Evolutionary conservation across 306 rosid species (phyloP), one percentile per base, ranked within the genome.

Genomic region (Vigna mungo): DNA sequence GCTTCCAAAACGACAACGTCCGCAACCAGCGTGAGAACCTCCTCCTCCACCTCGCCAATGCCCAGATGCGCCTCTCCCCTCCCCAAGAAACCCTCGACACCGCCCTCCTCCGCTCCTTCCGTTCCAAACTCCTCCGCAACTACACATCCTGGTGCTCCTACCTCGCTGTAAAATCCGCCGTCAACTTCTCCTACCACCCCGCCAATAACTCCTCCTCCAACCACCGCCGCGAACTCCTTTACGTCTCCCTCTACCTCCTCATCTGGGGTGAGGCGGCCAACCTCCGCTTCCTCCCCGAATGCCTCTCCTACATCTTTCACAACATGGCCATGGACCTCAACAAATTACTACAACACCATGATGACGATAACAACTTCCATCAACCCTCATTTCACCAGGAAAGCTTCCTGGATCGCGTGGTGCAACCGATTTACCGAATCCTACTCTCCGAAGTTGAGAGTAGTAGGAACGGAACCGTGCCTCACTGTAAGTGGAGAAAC

Each of bases 201-300:
- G 21, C 5, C 25, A 3, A 11, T 7, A 1, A 2, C 1, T 13
- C 80, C 25, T 43, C 72, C 14, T 92, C 84, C 16, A 94, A 86
- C 71, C 91, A 84, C 51, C 93, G 96, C 23, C 89, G 91, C 1
- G 97, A 94, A 60, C 87, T 94, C n/a, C 90, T 94, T 17, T 94
- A 94, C 52, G 98, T 90, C 32, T 81, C 91, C 4, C 89, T 94
- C 27, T 91, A 75, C 72, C 89, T 94, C 20, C 87, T 94, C 4
- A 83, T 94, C 2, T 94, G 98, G 98, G 98, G 98, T 27, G 98
- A 94, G 84, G 83, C 98, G 1, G 97, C 97, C 1, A 94, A 94
- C 67, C 86, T 94, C 11, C 79, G 98, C 16, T 92, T 94, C 60
- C 71, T 90, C 17, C 98, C 98, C 1, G 98, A 92, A 82, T 94